Evolutionary conservation across 176 grass and related monocot species (phyloP).

Genomic region (Triticum dicoccoides): DNA sequence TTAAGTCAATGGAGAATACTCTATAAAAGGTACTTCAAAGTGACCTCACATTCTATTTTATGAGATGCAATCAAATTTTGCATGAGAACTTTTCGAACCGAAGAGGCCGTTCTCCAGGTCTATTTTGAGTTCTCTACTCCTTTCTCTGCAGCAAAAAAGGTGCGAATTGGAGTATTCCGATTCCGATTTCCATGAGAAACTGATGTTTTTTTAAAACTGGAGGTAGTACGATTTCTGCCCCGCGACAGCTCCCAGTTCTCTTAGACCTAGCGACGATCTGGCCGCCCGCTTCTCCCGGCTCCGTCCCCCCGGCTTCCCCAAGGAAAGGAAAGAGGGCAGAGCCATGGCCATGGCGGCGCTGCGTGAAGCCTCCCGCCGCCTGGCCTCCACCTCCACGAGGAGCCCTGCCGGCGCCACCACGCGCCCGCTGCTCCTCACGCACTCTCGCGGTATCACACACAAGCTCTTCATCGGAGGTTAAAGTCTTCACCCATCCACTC

Average conservation of each 20-base stretch:
- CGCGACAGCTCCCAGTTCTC: too few species aligned
- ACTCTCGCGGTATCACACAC: conserved; percentile 42
- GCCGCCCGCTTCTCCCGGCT: neutral
- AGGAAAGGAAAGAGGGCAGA: neutral
- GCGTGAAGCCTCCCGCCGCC: conserved; percentile 26
- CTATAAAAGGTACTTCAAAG: too few species aligned
- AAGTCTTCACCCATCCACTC: neutral
- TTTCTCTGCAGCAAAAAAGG: neutral
- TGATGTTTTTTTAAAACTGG: too few species aligned
- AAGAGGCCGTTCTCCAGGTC: neutral
- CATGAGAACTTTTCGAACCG: neutral
- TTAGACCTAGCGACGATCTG: neutral
- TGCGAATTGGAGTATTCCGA: too few species aligned
- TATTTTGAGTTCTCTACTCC: neutral
- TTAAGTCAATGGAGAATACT: too few species aligned
- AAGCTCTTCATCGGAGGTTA: conserved; percentile 46
- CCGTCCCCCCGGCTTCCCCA: neutral
- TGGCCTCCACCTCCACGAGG: neutral
- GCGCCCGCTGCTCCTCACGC: conserved; percentile 23
- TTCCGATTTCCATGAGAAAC: neutral
- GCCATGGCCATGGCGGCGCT: conserved; percentile 39
- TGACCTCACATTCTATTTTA: too few species aligned
- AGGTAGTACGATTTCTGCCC: too few species aligned
- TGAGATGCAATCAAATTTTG: neutral
- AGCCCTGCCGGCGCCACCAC: neutral